Conservation (phyloP, 768 basidiomycete species). For the Tulasnella sp. region DNA sequence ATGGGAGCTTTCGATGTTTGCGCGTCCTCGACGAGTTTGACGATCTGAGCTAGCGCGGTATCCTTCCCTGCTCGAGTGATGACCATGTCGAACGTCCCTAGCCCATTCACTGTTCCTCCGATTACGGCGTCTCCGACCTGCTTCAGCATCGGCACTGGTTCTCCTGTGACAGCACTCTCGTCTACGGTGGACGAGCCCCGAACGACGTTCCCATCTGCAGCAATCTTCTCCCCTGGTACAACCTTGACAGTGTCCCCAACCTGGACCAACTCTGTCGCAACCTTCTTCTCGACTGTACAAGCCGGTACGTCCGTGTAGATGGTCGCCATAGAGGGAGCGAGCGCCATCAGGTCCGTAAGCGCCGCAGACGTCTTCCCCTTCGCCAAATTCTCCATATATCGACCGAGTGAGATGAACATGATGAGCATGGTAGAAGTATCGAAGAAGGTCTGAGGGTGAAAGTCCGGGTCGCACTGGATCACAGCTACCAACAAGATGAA, state of each 20-base stretch:
- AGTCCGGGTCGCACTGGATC: slow-evolving; percentile 53
- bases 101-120: slow-evolving; percentile 92
- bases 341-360: slow-evolving; percentile 90
- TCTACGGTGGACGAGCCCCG: slow-evolving; percentile 81
- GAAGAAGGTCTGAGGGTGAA: slow-evolving; percentile 84
- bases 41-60: slow-evolving; percentile 92
- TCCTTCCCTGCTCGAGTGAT: slow-evolving; percentile 94
- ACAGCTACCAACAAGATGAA: slow-evolving; percentile 54
- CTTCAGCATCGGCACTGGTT: slow-evolving; percentile 82
- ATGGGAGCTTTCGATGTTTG: slow-evolving; percentile 98
- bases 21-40: slow-evolving; percentile 92
- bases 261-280: slow-evolving; percentile 90
- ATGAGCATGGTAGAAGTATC: slow-evolving; percentile 99
- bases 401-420: slow-evolving; percentile 91
- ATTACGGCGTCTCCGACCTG: slow-evolving; percentile 77
- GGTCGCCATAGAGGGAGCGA: slow-evolving; percentile 89
- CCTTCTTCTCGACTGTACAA: slow-evolving; percentile 77
- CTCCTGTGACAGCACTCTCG: slow-evolving; percentile 94
- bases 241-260: slow-evolving; percentile 89
- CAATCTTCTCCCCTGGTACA: slow-evolving; percentile 92
- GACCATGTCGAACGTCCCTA: slow-evolving; percentile 94
- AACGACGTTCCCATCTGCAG: slow-evolving; percentile 87
- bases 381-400: slow-evolving; percentile 91
- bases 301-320: slow-evolving; percentile 82
- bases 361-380: slow-evolving; percentile 97